Conservation (phyloP, 2,329 filamentous ascomycete genomes). For the Penicillium sp. region DNA sequence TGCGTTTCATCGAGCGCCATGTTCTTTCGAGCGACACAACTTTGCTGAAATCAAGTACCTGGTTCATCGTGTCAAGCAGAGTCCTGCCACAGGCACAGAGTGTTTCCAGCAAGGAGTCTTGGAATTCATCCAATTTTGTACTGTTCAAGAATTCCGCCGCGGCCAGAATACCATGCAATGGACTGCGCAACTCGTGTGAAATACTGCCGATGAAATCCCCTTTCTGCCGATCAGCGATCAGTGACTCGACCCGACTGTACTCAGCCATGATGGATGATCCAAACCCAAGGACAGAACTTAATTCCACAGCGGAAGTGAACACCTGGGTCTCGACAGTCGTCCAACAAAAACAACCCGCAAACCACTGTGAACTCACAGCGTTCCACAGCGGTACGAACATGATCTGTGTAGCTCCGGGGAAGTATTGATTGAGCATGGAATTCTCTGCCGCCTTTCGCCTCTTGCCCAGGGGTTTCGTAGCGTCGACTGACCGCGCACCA, state of each 20-base stretch:
- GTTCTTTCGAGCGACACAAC: constrained; percentile 44
- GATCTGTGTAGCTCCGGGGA: constrained; percentile 49
- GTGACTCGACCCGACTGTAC: constrained; percentile 42
- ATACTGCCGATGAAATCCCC: constrained; percentile 46
- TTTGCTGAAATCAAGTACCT: constrained; percentile 53
- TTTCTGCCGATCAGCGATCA: constrained; percentile 44
- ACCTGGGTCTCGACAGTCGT: constrained; percentile 37
- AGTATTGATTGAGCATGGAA: constrained; percentile 42
- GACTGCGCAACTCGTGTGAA: constrained; percentile 44
- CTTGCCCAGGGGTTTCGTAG: constrained; percentile 22
- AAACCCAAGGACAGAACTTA: constrained; percentile 43
- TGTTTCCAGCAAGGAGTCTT: constrained; percentile 39
- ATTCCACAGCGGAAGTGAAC: constrained; percentile 37
- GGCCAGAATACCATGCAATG: constrained; percentile 44
- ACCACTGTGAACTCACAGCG: constrained; percentile 47
- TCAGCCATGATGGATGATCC: constrained; percentile 45
- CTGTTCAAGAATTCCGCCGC: constrained; percentile 43
- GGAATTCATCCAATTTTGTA: constrained; percentile 40
- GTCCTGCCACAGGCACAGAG: constrained; percentile 44
- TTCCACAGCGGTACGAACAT: constrained; percentile 55
- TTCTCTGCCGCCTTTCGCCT: constrained; percentile 38
- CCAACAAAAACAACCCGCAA: constrained; percentile 48
- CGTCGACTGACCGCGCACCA: constrained; percentile 9
- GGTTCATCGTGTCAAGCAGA: constrained; percentile 45
- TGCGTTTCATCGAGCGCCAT: constrained; percentile 34